Evolutionary conservation across 176 grass and related monocot species (phyloP).

Genomic region (sorghum (Sorghum bicolor)): DNA sequence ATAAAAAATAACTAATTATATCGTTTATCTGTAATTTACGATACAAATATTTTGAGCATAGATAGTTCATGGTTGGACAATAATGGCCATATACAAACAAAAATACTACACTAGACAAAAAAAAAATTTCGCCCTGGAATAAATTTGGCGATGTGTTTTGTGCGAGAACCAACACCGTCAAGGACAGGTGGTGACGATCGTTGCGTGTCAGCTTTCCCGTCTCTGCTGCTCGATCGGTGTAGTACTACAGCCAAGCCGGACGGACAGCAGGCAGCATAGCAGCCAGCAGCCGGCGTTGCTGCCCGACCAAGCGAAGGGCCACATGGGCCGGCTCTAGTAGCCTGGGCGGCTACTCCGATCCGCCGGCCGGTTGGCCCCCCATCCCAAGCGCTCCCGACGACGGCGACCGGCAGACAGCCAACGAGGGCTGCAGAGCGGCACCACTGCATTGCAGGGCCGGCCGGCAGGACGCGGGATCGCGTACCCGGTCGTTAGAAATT

Average conservation of each 20-base stretch:
- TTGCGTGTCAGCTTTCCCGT: neutral
- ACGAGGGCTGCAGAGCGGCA: conserved; percentile 20
- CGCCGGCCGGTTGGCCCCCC: conserved; percentile 16
- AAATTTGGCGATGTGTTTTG: neutral
- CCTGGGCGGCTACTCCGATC: conserved; percentile 24
- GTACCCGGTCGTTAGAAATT: neutral
- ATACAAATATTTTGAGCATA: too few relatives aligned
- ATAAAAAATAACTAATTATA: too few relatives aligned
- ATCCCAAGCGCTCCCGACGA: neutral
- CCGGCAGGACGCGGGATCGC: neutral
- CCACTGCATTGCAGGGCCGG: neutral
- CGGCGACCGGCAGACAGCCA: conserved; percentile 27
- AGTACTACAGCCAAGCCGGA: neutral
- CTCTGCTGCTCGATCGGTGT: neutral
- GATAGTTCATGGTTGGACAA: too few relatives aligned
- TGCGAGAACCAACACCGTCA: neutral
- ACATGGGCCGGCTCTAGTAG: conserved; percentile 45
- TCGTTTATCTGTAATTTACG: too few relatives aligned
- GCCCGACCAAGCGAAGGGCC: conserved; percentile 28
- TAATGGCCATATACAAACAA: too few relatives aligned
- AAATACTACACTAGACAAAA: too few relatives aligned
- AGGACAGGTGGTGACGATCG: too few relatives aligned
- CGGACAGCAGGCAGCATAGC: neutral
- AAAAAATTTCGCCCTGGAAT: too few relatives aligned
- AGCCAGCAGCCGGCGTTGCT: conserved; percentile 2